These are phyloP conservation scores for Massarina eburnea DNA, from an alignment of 2,329 filamentous ascomycete species.

Conservation along the genomic window DNA sequence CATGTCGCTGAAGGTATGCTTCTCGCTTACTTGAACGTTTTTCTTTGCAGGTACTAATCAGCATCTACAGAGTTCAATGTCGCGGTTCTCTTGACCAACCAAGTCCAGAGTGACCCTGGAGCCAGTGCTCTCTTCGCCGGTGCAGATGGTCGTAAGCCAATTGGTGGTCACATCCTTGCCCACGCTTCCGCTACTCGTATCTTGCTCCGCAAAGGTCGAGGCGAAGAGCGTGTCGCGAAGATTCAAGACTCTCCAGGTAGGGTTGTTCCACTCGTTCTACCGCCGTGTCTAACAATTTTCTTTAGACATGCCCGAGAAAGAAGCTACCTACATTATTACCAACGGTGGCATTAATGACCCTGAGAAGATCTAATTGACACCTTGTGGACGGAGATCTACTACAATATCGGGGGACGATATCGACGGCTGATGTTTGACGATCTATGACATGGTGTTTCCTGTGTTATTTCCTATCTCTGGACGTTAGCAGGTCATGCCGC, in stretches of 20 bases:
- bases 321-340: conserved; percentile 71
- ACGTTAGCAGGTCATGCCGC: no score
- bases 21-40: background rate
- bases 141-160: conserved; percentile 68
- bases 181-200: conserved; percentile 69
- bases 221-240: conserved; percentile 70
- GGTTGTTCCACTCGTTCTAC: conserved; percentile 9
- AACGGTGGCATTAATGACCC: conserved; percentile 69
- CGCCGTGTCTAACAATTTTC: conserved; percentile 19
- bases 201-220: conserved; percentile 67
- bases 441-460: background rate
- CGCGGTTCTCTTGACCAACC: conserved; percentile 61
- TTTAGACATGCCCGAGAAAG: conserved; percentile 66
- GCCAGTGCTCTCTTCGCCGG: conserved; percentile 68
- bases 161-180: conserved; percentile 68
- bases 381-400: background rate
- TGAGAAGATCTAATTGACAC: conserved; percentile 55
- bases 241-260: conserved; percentile 67
- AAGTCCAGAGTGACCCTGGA: conserved; percentile 71
- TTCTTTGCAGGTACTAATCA: background rate
- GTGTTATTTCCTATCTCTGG: background rate
- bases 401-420: background rate
- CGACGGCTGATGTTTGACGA: conserved; percentile 1
- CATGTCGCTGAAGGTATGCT: conserved; percentile 64
- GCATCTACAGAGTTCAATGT: conserved; percentile 63